phyloP scores from a whole-genome alignment of 164 flowering plant genomes.

The Echeveria elegans region DNA sequence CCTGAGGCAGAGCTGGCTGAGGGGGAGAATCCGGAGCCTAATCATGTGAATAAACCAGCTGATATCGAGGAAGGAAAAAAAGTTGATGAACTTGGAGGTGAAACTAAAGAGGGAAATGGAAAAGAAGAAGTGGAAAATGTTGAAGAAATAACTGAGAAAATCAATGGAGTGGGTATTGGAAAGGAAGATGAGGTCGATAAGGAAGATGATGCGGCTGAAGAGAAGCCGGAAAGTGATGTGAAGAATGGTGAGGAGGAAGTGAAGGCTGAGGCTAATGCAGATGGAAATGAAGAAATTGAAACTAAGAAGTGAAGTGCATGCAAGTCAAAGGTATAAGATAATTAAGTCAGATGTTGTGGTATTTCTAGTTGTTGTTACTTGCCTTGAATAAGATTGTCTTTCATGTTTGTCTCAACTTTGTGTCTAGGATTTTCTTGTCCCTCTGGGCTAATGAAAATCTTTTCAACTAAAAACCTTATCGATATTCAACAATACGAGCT shows the following conservation, averaged over 20 bases:
- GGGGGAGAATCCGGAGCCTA: background rate
- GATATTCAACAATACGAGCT: no score
- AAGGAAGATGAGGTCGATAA: background rate
- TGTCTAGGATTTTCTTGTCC: no score
- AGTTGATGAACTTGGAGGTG: background rate
- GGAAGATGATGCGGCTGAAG: background rate
- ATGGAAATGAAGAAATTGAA: background rate
- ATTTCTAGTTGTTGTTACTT: background rate
- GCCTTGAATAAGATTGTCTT: background rate
- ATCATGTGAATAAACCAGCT: background rate
- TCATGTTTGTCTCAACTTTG: background rate
- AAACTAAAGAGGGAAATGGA: background rate
- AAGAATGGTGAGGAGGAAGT: background rate
- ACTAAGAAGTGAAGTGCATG: background rate
- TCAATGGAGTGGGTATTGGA: no score
- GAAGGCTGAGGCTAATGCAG: background rate
- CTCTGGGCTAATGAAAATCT: no score
- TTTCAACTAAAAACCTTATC: no score
- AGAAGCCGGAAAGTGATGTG: background rate
- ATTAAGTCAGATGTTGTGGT: background rate
- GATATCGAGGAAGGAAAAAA: background rate
- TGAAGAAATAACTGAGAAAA: background rate
- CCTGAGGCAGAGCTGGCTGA: background rate
- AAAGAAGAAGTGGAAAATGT: background rate
- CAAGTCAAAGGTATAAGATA: background rate